phyloP scores from a whole-genome alignment of 306 rosid species.

The Sicyos baderoa region DNA sequence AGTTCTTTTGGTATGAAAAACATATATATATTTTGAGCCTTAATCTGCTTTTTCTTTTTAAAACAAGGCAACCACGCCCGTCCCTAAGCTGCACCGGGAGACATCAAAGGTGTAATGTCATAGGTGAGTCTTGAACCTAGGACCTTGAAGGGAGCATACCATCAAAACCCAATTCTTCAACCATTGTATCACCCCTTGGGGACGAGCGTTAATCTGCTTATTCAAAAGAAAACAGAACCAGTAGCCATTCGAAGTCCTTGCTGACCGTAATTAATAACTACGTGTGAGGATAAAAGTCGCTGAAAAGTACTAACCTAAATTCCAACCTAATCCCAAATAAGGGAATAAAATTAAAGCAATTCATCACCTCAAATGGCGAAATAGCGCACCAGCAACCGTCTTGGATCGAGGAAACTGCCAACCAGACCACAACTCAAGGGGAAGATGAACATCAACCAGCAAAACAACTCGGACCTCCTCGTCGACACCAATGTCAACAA shows the following conservation, averaged over 20 bases:
- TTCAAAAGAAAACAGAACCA: background rate
- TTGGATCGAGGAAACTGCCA: constrained; percentile 74
- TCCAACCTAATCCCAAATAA: background rate
- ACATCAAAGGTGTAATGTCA: too few relatives aligned
- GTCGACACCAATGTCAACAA: constrained; percentile 25
- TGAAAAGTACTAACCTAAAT: background rate
- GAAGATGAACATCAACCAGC: constrained; percentile 63
- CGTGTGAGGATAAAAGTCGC: background rate
- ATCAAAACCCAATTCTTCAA: too few relatives aligned
- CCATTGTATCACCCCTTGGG: too few relatives aligned
- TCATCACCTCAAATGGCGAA: constrained; percentile 65
- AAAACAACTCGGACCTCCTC: constrained; percentile 49
- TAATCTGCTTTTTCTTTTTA: background rate
- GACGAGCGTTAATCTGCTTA: background rate
- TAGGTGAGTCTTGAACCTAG: too few relatives aligned
- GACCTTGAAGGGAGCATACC: too few relatives aligned
- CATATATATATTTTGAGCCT: background rate
- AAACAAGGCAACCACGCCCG: too few relatives aligned
- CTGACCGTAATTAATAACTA: background rate
- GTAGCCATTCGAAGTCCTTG: background rate
- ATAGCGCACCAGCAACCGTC: constrained; percentile 55
- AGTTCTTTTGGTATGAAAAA: background rate
- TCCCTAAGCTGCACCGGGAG: too few relatives aligned
- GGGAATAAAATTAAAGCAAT: background rate
- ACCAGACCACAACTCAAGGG: constrained; percentile 48